These are phyloP conservation scores for Crucibulum laeve DNA, from an alignment of 768 basidiomycete species.

Conservation along the genomic window DNA sequence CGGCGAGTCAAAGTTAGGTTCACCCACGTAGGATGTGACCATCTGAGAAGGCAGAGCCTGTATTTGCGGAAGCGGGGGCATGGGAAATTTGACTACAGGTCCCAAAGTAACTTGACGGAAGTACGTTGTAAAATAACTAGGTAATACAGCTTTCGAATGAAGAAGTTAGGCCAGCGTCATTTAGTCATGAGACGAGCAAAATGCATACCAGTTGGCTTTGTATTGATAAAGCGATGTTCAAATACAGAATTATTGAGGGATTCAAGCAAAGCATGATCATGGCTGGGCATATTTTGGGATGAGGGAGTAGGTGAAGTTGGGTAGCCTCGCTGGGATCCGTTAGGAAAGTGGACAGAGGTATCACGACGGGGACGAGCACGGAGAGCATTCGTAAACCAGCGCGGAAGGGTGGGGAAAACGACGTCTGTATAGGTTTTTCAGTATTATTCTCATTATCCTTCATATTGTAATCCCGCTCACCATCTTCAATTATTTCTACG, in stretches of 20 bases:
- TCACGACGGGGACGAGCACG: conserved; percentile 45
- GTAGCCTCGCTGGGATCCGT: conserved; percentile 34
- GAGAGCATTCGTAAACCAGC: conserved; percentile 74
- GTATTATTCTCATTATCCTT: not conserved
- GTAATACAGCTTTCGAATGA: conserved; percentile 49
- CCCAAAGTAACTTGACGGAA: conserved; percentile 62
- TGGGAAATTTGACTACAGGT: conserved; percentile 59
- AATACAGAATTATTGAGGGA: conserved; percentile 64
- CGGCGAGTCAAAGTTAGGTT: conserved; percentile 26
- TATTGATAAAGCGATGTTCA: conserved; percentile 68
- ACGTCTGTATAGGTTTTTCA: conserved; percentile 42
- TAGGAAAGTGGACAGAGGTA: conserved; percentile 48
- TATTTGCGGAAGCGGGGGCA: conserved; percentile 66
- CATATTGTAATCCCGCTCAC: conserved; percentile 26
- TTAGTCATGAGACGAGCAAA: conserved; percentile 1
- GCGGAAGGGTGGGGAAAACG: conserved; percentile 69
- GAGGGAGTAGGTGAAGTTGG: conserved; percentile 28
- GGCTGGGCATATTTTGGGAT: conserved; percentile 29
- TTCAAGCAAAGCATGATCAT: conserved; percentile 71
- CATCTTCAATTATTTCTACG: conserved; percentile 72
- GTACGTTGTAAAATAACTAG: conserved; percentile 66
- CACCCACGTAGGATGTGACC: conserved; percentile 31
- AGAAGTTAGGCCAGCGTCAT: not conserved
- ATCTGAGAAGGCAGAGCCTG: conserved; percentile 49
- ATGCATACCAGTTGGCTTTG: conserved; percentile 62